phyloP scores from a whole-genome alignment of 2,329 filamentous ascomycete species.

The Aurifilum marmelostoma region DNA sequence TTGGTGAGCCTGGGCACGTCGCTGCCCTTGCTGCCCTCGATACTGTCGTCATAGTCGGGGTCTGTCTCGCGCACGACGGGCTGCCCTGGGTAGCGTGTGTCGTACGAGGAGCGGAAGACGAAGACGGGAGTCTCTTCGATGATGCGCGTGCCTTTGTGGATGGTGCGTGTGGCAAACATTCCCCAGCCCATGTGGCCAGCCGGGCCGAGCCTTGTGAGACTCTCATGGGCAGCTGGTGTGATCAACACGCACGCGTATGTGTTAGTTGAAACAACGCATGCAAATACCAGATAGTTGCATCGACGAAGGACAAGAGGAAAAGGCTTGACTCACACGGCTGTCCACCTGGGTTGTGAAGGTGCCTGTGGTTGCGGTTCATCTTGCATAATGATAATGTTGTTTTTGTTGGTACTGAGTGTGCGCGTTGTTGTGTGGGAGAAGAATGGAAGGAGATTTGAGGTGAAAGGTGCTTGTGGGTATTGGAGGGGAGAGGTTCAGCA shows the following conservation, averaged over 20 bases:
- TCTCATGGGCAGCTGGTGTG: not conserved
- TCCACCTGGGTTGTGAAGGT: not conserved
- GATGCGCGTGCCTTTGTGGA: conserved; percentile 22
- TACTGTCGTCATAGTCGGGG: not conserved
- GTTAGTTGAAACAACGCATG: not conserved
- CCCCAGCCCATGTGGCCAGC: conserved; percentile 25
- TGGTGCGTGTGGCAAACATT: conserved; percentile 15
- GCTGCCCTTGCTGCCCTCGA: not conserved
- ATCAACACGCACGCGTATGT: not conserved
- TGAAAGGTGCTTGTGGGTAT: not conserved
- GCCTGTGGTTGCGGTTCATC: not conserved
- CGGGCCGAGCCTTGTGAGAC: not conserved
- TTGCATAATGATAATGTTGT: not conserved
- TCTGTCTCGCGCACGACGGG: not conserved
- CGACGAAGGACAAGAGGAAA: not conserved
- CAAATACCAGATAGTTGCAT: not conserved
- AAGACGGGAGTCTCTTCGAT: conserved; percentile 24
- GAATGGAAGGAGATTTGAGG: not conserved
- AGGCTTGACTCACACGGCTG: not conserved
- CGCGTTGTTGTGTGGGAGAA: not conserved
- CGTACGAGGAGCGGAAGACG: conserved; percentile 9
- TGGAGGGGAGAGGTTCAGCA: not conserved
- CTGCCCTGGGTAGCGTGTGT: not conserved
- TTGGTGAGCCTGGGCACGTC: not conserved
- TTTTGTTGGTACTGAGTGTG: not conserved